phyloP scores from a whole-genome alignment of 1,284 basidiomycete genomes.

The Cystobasidiaceae sp. region DNA sequence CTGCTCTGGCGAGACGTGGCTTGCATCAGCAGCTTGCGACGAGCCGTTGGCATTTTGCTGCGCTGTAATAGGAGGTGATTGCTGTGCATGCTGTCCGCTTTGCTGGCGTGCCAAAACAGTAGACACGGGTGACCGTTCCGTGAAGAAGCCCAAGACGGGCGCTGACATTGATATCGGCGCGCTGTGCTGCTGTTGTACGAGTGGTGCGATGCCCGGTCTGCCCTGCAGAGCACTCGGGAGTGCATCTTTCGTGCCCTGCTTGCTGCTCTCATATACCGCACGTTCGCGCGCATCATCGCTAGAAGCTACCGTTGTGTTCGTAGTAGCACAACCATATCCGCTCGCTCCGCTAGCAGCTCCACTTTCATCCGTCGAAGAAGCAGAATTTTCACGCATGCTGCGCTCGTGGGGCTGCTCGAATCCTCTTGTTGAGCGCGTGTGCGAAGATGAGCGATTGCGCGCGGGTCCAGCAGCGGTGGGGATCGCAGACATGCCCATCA shows the following conservation, averaged over 20 bases:
- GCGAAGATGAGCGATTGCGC: slow-evolving; percentile 4
- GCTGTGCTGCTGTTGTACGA: neutral
- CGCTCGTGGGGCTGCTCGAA: neutral
- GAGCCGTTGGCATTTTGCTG: neutral
- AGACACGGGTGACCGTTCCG: slow-evolving; percentile 5
- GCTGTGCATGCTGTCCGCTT: too few species aligned
- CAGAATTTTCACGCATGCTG: neutral
- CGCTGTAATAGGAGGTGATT: neutral
- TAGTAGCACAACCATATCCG: neutral
- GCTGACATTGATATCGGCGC: slow-evolving; percentile 21
- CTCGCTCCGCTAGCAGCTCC: neutral
- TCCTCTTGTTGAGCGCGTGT: slow-evolving; percentile 3
- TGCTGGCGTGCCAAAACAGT: too few species aligned
- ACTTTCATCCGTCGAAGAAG: slow-evolving; percentile 14
- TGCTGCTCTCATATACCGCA: too few species aligned
- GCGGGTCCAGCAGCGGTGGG: neutral
- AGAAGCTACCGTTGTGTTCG: too few species aligned
- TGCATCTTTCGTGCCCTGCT: too few species aligned
- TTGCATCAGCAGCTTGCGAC: neutral
- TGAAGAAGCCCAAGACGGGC: slow-evolving; percentile 27
- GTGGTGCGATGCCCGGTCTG: neutral
- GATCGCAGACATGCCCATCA: neutral
- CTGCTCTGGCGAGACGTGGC: neutral
- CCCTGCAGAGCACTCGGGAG: neutral
- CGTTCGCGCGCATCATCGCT: too few species aligned